Base-by-base conservation (phyloP, 306 rosid species). In the Canavalia gladiata region DNA sequence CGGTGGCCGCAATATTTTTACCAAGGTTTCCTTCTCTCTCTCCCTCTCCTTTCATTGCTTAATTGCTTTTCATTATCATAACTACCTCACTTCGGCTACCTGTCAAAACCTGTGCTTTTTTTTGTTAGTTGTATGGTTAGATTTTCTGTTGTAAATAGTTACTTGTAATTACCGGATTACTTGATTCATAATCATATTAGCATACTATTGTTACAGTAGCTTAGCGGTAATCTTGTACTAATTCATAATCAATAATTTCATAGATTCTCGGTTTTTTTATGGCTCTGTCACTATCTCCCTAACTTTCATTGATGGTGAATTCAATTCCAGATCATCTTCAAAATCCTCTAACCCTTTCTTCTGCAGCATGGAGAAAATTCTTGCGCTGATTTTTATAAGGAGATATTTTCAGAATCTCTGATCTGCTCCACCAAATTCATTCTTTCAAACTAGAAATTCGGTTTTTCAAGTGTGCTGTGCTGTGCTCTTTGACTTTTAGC, bases 21-120 rank as follows among this genome's bases (percentile, higher is more conserved):
- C 65, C 74, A 41, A 79, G 87, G 89, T 86, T 41, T 3, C 1
- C 1, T 62, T 63, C 9, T 10, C 2, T 4, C 25, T 18, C 25
- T 18, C 25, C 25, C 25, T 18, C 25, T 18, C 25, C 25, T 18
- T 18, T 18, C 25, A 18, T 18, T 18, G 25, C 25, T 18, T 18
- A 18, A 18, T 18, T 18, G 25, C 25, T 18, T 18, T 18, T 18
- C 25, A 18, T 18, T 18, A 18, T 18, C 25, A 18, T 18, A 18
- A 18, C 25, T 18, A 18, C 25, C 25, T 18, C 25, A 18, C 25
- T 18, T 18, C 25, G 25, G 25, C 0, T 18, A 18, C 25, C 25
- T 18, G 25, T 18, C 0, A 18, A 18, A 18, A 18, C 25, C 25
- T 18, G 25, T 18, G 25, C 25, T 18, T 18, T 18, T 18, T 18